Evolutionary conservation across 1,139 yeast genomes (phyloP), one percentile per base, ranked within the genome.

Genomic region (Diutina ranongensis): DNA sequence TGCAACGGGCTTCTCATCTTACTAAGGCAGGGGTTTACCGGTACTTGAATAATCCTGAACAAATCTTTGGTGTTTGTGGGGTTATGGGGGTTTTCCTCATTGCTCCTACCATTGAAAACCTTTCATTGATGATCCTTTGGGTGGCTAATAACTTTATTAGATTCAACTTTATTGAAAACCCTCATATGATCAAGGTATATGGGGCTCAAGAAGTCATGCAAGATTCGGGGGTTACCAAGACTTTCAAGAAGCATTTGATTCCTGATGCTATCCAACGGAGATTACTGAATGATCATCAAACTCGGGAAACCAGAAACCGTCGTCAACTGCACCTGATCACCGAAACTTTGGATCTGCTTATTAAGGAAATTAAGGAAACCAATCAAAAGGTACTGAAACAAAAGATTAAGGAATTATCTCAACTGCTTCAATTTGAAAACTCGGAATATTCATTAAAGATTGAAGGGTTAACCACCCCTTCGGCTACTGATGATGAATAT

Each of bases 21-120:
- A 80, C 92, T 1, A 83, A 83, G 52, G 85, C 87, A 31, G 95
- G 95, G 46, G 86, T 85, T 46, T 86, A 85, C 60, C 76, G 94
- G 54, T 85, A 84, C 59, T 70, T 85, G 57, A 86, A 85, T 59
- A 84, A 85, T 57, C 95, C 95, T 7, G 95, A 85, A 59, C 83
- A 88, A 54, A 64, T 85, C 20, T 74, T 85, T 52, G 94, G 94
- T 19, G 81, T 82, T 48, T 80, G 89, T 54, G 94, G 94, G 19
- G 76, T 83, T 36, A 83, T 89, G 89, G 95, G 94, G 18, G 65
- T 80, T 16, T 78, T 81, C 2, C 61, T 85, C 46, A 74, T 84
- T 48, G 68, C 80, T 45, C 82, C 84, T 46, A 72, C 82, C 4
- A 62, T 67, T 44, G 75, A 78, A 52, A 79, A 82, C 47, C 56